A percentile compares a stretch with the other conserved stretches of the same genome.
Conservation (phyloP, 768 basidiomycete genomes). For the Xanthoconium purpureum region DNA sequence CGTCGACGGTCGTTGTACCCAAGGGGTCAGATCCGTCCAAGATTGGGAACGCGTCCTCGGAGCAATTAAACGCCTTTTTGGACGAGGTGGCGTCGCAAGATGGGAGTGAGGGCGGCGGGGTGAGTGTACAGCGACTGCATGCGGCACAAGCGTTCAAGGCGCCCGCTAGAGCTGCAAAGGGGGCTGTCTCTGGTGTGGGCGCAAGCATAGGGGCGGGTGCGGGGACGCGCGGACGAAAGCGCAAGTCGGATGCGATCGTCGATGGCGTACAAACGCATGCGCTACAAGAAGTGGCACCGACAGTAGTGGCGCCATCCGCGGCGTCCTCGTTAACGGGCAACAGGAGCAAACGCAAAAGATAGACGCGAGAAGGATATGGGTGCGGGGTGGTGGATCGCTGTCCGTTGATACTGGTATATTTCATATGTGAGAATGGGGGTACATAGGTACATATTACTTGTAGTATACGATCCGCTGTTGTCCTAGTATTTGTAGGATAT, state of each 20-base stretch:
- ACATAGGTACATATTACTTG: not conserved
- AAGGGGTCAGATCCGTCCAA: constrained; percentile 26
- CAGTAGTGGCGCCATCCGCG: not conserved
- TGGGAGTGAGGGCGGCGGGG: constrained; percentile 10
- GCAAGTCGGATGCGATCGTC: constrained; percentile 37
- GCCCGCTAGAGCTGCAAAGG: not conserved
- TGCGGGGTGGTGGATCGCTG: not conserved
- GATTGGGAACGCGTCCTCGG: constrained; percentile 31
- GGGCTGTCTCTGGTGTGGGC: not conserved
- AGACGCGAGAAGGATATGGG: not conserved
- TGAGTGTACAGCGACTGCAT: not conserved
- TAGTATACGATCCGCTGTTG: not conserved
- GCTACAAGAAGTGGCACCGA: not conserved
- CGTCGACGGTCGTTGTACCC: constrained; percentile 32
- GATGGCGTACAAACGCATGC: constrained; percentile 10
- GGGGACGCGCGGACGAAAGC: constrained; percentile 31
- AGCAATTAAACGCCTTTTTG: constrained; percentile 42
- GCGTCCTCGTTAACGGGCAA: constrained; percentile 9
- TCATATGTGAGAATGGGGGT: not conserved
- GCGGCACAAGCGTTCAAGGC: constrained; percentile 8
- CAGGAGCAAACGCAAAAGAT: constrained; percentile 32
- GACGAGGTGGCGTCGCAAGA: constrained; percentile 41
- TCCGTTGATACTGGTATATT: not conserved
- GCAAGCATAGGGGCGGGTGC: not conserved
- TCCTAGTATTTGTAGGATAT: not conserved